Evolutionary conservation across 768 basidiomycete genomes (phyloP).

Genomic region (Kwoniella pini): DNA sequence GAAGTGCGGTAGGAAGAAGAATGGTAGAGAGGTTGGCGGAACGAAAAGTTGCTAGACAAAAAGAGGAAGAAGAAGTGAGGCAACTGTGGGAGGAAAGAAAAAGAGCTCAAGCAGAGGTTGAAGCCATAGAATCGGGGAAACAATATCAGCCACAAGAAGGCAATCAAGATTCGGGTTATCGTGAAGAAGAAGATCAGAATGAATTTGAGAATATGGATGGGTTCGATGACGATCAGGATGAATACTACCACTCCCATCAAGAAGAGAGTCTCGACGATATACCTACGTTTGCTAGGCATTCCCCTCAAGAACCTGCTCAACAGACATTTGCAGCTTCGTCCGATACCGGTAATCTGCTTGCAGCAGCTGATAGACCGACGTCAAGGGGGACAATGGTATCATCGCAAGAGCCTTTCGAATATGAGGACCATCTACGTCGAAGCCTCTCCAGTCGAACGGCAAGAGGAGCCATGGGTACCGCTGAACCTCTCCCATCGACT

Average conservation of each 20-base stretch:
- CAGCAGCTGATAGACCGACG: slow-evolving; percentile 29
- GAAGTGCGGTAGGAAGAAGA: slow-evolving; percentile 53
- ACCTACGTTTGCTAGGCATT: slow-evolving; percentile 11
- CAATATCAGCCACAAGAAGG: slow-evolving; percentile 11
- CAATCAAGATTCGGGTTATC: slow-evolving; percentile 5
- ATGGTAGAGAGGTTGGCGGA: slow-evolving; percentile 54
- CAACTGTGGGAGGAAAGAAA: slow-evolving; percentile 33
- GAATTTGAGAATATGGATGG: too few relatives aligned
- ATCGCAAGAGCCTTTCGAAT: slow-evolving; percentile 48
- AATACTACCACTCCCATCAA: neutral
- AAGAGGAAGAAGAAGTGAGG: slow-evolving; percentile 44
- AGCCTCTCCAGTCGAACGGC: slow-evolving; percentile 43
- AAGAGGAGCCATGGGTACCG: slow-evolving; percentile 20
- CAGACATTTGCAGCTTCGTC: neutral
- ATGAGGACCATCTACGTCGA: slow-evolving; percentile 47
- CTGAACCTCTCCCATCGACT: slow-evolving; percentile 18
- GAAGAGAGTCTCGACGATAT: neutral
- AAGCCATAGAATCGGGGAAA: neutral
- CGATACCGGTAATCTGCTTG: slow-evolving; percentile 11
- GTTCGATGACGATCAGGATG: neutral
- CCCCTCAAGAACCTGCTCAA: slow-evolving; percentile 18
- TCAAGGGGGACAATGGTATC: slow-evolving; percentile 45
- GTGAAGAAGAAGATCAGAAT: neutral
- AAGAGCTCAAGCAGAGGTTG: slow-evolving; percentile 10
- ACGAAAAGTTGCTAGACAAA: slow-evolving; percentile 39